Evolutionary conservation across 73 alveolate species (phyloP), one percentile per base, ranked within the genome.

Genomic region (Uronychia binucleata): DNA sequence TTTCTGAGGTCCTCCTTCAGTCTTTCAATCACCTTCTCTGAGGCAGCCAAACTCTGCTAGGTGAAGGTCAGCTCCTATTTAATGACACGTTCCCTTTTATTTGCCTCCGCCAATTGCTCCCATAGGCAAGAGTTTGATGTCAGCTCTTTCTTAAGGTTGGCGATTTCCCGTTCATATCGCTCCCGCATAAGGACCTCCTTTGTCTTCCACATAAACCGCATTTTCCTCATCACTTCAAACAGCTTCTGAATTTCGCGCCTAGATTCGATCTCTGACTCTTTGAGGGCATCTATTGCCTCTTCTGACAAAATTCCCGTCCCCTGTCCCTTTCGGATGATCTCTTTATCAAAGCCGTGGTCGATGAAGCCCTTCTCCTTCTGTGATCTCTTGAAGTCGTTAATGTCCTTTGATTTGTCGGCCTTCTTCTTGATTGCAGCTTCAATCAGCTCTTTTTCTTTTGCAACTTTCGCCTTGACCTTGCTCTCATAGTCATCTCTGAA

Each of bases 71-170:
- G 88, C 85, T 96, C 99, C 87, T 96, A 95, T 76, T 96, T 96
- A 27, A 96, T 80, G 31, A 96, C 93, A 0, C 89, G 88, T 82
- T 96, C 99, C 85, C 97, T 90, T 82, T 97, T 95, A 58, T 96
- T 98, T 0, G 98, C 98, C 34, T 95, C 97, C 11, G 98, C 97
- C 33, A 96, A 86, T 88, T 95, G 93, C 83, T 96, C 98, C 98
- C 98, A 94, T 32, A 96, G 91, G 79, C 95, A 96, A 74, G 93
- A 91, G 85, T 96, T 96, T 67, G 94, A 92, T 30, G 98, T 89
- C 83, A 95, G 91, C 85, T 96, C 93, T 88, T 93, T 90, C 91
- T 96, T 95, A 81, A 96, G 86, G 82, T 88, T 94, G 75, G 88
- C 96, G 58, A 96, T 91, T 78, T 96, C 97, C 81, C 89, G 92